Evolutionary conservation across 2,329 filamentous ascomycete species (phyloP).

Genomic region (Dothideomycetes sp.): DNA sequence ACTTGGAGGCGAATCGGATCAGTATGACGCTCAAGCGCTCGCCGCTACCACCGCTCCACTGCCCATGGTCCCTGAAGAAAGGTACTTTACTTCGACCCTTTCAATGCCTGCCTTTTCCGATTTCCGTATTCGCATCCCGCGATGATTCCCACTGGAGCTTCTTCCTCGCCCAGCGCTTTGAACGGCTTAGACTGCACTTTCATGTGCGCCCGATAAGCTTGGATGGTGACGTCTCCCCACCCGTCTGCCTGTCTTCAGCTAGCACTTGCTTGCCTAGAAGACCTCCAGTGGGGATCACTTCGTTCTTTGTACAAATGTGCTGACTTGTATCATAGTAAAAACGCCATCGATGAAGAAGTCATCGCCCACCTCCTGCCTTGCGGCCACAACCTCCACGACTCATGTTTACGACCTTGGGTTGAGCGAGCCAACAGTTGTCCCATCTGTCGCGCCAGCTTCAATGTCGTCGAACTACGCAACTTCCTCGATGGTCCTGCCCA

Average conservation of each 20-base stretch:
- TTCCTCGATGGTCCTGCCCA: constrained; percentile 56
- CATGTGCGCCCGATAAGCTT: constrained; percentile 28
- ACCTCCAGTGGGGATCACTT: constrained; percentile 21
- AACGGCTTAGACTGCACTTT: constrained; percentile 31
- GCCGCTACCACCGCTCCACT: neutral
- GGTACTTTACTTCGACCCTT: no score
- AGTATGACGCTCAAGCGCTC: neutral
- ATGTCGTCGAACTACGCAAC: constrained; percentile 76
- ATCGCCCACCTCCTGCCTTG: constrained; percentile 63
- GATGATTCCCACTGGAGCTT: constrained; percentile 9
- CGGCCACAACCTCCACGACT: constrained; percentile 85
- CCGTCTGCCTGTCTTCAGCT: constrained; percentile 17
- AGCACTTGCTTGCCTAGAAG: constrained; percentile 21
- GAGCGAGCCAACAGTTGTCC: constrained; percentile 96
- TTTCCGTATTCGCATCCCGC: no score
- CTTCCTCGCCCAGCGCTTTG: constrained; percentile 26
- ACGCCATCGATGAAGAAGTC: constrained; percentile 37
- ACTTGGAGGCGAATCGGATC: no score
- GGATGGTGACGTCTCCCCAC: constrained; percentile 29
- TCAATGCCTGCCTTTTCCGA: no score
- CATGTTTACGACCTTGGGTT: constrained; percentile 88
- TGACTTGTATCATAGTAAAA: constrained; percentile 22
- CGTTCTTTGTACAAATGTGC: constrained; percentile 14
- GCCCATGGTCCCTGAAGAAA: constrained; percentile 7
- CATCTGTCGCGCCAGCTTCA: constrained; percentile 88